These are phyloP conservation scores for Orychophragmus violaceus DNA, from an alignment of 345 rosid species.

Conservation along the genomic window DNA sequence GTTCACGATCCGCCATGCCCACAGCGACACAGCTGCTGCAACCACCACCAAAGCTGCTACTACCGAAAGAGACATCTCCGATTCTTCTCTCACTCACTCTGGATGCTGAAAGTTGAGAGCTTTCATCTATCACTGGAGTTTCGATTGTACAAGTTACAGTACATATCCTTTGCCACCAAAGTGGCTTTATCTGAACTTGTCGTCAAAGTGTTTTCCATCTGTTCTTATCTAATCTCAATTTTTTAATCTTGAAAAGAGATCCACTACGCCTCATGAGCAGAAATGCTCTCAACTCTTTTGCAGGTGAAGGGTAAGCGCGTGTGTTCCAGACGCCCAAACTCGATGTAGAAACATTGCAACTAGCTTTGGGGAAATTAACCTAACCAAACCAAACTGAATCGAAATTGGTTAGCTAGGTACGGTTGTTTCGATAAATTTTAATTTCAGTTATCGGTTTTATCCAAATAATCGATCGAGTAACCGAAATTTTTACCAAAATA, in stretches of 20 bases:
- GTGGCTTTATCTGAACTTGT: neutral
- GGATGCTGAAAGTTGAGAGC: neutral
- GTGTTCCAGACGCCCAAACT: neutral
- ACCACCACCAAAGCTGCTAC: conserved; percentile 1
- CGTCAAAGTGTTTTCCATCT: neutral
- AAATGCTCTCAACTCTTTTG: neutral
- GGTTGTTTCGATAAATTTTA: no score
- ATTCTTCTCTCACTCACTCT: neutral
- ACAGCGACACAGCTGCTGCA: neutral
- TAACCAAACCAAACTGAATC: no score
- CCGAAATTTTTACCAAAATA: no score
- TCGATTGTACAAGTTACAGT: conserved; percentile 1
- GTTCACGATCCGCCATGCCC: conserved; percentile 34
- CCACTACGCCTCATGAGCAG: neutral
- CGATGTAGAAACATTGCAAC: neutral
- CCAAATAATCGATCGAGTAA: no score
- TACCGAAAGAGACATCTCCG: conserved; percentile 18
- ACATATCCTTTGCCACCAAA: conserved; percentile 1
- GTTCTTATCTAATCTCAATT: neutral
- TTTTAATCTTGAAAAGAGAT: conserved; percentile 4
- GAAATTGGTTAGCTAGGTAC: no score
- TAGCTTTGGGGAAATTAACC: no score
- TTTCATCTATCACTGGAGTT: neutral
- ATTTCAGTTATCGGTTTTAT: no score
- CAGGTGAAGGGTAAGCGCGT: neutral